Evolutionary conservation across 2,329 filamentous ascomycete genomes (phyloP), one percentile per base, ranked within the genome.

Genomic region (Xylaria sp.): DNA sequence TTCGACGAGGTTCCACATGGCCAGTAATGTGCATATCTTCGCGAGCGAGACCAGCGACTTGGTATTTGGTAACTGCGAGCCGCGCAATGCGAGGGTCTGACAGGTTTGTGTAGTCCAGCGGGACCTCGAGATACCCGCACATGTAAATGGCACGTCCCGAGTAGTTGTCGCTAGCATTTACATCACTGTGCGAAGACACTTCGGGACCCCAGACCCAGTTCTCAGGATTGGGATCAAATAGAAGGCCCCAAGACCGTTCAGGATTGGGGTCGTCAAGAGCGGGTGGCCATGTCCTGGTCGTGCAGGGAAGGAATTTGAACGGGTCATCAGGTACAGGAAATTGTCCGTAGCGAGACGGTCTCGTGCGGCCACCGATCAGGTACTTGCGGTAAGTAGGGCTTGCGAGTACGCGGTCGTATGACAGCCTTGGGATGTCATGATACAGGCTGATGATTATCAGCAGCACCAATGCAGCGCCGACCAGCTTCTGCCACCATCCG

Each of bases 251-350:
- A 13, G 69, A 76, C 9, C 57, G 51, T 10, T 71, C 66, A 0
- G 77, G 70, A 3, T 72, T 50, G 10, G 67, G 49, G 49, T 80
- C 77, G 23, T 78, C 73, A 13, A 80, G 72, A 1, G 69, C 63
- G 0, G 79, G 79, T 7, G 74, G 75, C 3, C 74, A n/a, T 0
- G 76, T 77, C 6, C 56, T 53, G 46, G 72, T 69, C 3, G 78
- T 80, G 69, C 79, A 81, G 2, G 79, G 79, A 1, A 80, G 68
- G 65, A 80, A 77, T 5, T 62, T 76, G 59, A 82, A 80, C 0
- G 76, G 73, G 55, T 82, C 79, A n/a, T 72, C 65, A 2, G 71
- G 64, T 13, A 64, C 59, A 0, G 79, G 79, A 55, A 80, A 80
- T 11, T 46, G 65, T 10, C 76, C 76, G 47, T 74, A 76, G 1